Evolutionary conservation across 78 protist species (phyloP), one percentile per base, ranked within the genome.

Genomic region (Mastigamoeba balamuthi): DNA sequence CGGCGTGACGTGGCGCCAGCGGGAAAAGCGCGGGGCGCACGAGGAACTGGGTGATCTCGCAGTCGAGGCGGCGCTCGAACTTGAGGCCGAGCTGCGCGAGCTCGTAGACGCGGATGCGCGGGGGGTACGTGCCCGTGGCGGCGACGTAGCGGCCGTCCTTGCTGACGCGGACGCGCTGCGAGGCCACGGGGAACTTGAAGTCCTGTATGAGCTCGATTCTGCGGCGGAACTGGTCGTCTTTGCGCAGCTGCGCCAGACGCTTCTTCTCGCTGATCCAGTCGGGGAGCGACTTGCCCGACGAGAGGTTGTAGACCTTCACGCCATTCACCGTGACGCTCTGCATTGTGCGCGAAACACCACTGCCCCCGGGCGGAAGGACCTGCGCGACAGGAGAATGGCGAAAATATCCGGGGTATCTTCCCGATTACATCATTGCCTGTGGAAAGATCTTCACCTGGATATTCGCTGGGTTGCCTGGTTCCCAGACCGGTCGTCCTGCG

Each of bases 191-290:
- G 67, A 95, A 91, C n/a, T 81, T 80, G 25, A 96, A 82, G 78
- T 96, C 98, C 80, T 97, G 99, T 36, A 97, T 52, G 28, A 97
- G 76, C 75, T 92, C 92, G 43, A 95, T 72, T 75, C 95, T 88
- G 4, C 40, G 41, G 27, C 76, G 80, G 69, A 42, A 87, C 28
- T 72, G n/a, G n/a, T n/a, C n/a, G n/a, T n/a, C n/a, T n/a, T n/a
- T 30, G 6, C 41, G 38, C 44, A 27, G 70, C 76, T 37, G 39
- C 48, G 53, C 80, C 87, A 17, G 63, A 64, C 66, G 9, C 70
- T 76, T 80, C 52, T 78, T 58, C 28, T 87, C 90, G 28, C 77
- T 36, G 23, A 92, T 66, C 92, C 91, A 92, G 33, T 77, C 90
- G 23, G 93, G 93, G 39, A 92, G 39, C 36, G 88, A 41, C 77